A percentile compares a stretch with the other conserved stretches of the same genome.
These are phyloP conservation scores for Yamadazyma phyllophila DNA, from an alignment of 805 yeast genomes.

Conservation along the genomic window DNA sequence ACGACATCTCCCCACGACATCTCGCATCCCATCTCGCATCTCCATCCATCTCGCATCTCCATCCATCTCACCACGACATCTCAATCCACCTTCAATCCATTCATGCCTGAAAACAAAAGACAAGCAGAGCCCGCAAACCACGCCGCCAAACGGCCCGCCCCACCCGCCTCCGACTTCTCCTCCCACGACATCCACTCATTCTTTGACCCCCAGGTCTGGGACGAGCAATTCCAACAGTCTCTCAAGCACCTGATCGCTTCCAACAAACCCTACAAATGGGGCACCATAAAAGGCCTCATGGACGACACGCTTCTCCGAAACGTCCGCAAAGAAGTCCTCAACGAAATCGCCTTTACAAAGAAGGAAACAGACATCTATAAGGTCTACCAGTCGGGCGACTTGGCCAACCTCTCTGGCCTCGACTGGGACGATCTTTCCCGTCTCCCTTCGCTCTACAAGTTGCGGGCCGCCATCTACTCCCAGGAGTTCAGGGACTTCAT, in stretches of 20 bases:
- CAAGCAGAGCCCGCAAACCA: not conserved
- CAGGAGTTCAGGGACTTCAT: slow-evolving; percentile 78
- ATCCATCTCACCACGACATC: not conserved
- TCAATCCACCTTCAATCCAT: too few species aligned
- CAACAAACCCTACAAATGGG: slow-evolving; percentile 87
- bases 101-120: not conserved
- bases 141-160: slow-evolving; percentile 13
- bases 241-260: slow-evolving; percentile 45
- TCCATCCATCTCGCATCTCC: too few species aligned
- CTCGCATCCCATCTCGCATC: too few species aligned
- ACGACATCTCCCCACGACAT: too few species aligned
- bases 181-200: slow-evolving; percentile 39
- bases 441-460: slow-evolving; percentile 70
- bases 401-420: slow-evolving; percentile 87
- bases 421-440: slow-evolving; percentile 70
- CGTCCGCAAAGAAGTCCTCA: slow-evolving; percentile 81
- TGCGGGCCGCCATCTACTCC: slow-evolving; percentile 86
- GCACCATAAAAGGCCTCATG: slow-evolving; percentile 69
- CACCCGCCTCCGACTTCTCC: too few species aligned
- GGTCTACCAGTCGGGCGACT: slow-evolving; percentile 84
- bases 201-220: slow-evolving; percentile 52
- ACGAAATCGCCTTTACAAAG: slow-evolving; percentile 83
- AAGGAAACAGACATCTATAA: slow-evolving; percentile 97
- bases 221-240: slow-evolving; percentile 32
- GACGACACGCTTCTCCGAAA: slow-evolving; percentile 73